phyloP scores from a whole-genome alignment of 257 asterid species.

The Hygrophila difformis region DNA sequence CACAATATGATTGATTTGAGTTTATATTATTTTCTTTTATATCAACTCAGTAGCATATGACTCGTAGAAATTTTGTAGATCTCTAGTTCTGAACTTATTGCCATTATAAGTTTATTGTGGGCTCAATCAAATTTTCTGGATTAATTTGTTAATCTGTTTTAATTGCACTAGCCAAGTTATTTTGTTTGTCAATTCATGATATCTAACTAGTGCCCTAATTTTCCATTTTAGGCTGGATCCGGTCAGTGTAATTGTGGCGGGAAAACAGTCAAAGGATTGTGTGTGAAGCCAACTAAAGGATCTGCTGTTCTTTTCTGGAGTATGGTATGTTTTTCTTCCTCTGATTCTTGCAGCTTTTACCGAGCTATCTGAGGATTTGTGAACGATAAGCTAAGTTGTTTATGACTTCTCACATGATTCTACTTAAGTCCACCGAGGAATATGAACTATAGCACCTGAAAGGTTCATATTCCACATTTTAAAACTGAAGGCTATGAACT shows the following conservation, averaged over 20 bases:
- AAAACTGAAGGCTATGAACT: too few relatives aligned
- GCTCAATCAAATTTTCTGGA: slow-evolving; percentile 2
- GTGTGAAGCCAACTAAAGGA: slow-evolving; percentile 74
- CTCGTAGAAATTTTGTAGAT: neutral
- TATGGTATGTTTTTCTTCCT: slow-evolving; percentile 51
- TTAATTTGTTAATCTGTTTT: slow-evolving; percentile 1
- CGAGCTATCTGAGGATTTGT: slow-evolving; percentile 1
- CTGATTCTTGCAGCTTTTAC: too few relatives aligned
- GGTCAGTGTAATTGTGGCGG: slow-evolving; percentile 86
- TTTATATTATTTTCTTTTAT: neutral
- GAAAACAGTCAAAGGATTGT: slow-evolving; percentile 53
- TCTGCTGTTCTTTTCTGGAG: slow-evolving; percentile 94
- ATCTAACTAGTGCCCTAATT: neutral
- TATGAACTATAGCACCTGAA: too few relatives aligned
- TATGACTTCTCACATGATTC: too few relatives aligned
- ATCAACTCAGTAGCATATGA: neutral
- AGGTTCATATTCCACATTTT: too few relatives aligned
- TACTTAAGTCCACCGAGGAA: neutral
- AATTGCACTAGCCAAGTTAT: neutral
- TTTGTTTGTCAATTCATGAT: neutral
- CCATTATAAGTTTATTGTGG: neutral
- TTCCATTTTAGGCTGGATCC: slow-evolving; percentile 45
- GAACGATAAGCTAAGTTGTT: neutral
- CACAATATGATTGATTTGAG: neutral
- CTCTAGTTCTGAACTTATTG: neutral